Percentiles rank a stretch among this genome's conserved stretches.
These are phyloP conservation scores for Sechiopsis laciniata DNA, from an alignment of 306 rosid species.

Conservation along the genomic window DNA sequence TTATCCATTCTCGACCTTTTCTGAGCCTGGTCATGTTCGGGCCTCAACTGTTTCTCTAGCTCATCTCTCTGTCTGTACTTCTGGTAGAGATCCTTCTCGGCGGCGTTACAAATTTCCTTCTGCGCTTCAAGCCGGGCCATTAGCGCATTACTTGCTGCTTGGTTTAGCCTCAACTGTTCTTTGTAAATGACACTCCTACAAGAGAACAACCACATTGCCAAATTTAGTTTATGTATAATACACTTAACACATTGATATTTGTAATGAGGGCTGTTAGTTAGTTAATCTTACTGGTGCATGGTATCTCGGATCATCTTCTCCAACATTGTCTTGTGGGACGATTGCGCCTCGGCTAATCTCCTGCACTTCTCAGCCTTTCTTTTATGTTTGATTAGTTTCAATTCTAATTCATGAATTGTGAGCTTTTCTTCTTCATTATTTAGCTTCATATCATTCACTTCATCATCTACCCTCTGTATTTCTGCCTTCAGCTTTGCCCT, in stretches of 20 bases:
- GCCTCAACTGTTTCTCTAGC: conserved; percentile 70
- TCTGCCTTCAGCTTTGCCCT: conserved; percentile 57
- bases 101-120: conserved; percentile 59
- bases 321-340: conserved; percentile 68
- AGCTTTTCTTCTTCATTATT: conserved; percentile 76
- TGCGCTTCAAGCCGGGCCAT: conserved; percentile 98
- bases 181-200: conserved; percentile 87
- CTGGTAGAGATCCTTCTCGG: conserved; percentile 84
- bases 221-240: conserved; percentile 1
- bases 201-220: conserved; percentile 12
- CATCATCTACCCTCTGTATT: conserved; percentile 56
- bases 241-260: neutral
- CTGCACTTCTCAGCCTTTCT: conserved; percentile 83
- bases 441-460: conserved; percentile 61
- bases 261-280: neutral
- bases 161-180: conserved; percentile 93
- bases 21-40: conserved; percentile 71
- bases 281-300: conserved; percentile 84
- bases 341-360: conserved; percentile 83
- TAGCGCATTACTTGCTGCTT: conserved; percentile 72
- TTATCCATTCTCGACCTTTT: conserved; percentile 78
- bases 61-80: conserved; percentile 65
- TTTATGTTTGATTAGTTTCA: conserved; percentile 54
- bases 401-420: conserved; percentile 69
- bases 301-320: conserved; percentile 97